Conservation (phyloP, 192 early-diverging fungal species). For the Pilaira anomala region DNA sequence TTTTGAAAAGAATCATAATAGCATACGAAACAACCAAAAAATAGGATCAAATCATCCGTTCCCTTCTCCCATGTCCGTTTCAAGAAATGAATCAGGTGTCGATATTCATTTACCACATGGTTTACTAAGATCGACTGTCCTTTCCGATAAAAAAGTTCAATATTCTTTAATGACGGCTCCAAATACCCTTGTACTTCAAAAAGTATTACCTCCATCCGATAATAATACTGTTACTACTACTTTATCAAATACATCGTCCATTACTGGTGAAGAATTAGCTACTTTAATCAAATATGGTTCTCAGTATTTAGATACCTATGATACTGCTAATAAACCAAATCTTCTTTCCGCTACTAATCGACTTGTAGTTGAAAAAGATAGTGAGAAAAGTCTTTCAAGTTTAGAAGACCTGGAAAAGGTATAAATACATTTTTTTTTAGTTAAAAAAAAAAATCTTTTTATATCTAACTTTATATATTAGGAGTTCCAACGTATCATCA, state of each 20-base stretch:
- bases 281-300: constrained; percentile 13
- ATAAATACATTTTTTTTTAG: no score
- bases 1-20: not conserved
- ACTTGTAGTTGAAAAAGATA: not conserved
- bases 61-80: not conserved
- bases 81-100: not conserved
- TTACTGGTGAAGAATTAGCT: constrained; percentile 14
- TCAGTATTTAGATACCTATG: constrained; percentile 10
- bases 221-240: not conserved
- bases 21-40: not conserved
- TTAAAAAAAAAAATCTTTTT: not conserved
- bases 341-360: not conserved
- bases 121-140: not conserved
- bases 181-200: constrained; percentile 1
- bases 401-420: constrained; percentile 22
- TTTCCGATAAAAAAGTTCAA: constrained; percentile 9
- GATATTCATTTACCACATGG: constrained; percentile 19
- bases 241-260: not conserved
- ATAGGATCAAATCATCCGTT: not conserved
- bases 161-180: constrained; percentile 16
- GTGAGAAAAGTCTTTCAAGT: constrained; percentile 1
- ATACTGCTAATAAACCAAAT: constrained; percentile 3
- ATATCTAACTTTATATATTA: not conserved
- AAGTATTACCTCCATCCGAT: not conserved
- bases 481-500: constrained; percentile 17